Evolutionary conservation across 768 basidiomycete species (phyloP), one percentile per base, ranked within the genome.

Genomic region (Boletus rubroflammeus): DNA sequence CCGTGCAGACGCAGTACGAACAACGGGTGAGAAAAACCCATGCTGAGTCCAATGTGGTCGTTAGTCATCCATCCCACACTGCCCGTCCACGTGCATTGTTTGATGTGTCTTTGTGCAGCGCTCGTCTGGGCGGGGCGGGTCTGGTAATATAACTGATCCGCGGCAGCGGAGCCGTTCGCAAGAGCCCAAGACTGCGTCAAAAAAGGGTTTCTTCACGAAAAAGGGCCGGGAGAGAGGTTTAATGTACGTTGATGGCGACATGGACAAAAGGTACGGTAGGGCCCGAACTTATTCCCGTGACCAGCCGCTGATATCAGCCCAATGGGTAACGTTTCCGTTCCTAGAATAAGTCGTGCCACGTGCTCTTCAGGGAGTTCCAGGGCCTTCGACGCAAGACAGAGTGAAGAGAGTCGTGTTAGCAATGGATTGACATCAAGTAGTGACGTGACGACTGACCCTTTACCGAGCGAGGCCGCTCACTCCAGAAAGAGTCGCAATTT

Each of bases 71-170:
- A 34, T 45, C 21, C n/a, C 38, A 13, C 15, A 3, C 35, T 47
- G 3, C 35, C 23, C 6, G 3, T 19, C 23, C 10, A 25, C 35
- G 9, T 19, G 19, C 7, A 14, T 2, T 36, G 11, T n/a, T 9
- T 58, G 35, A 50, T 25, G 15, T 5, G 4, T 43, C 23, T 9
- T 9, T 19, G 40, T 11, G 17, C 31, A 68, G 67, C 61, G 43
- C 21, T 68, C 67, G 28, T 69, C 60, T 1, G 67, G 67, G 14
- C 60, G 67, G 11, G 67, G 67, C 3, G 67, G 67, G 3, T 58
- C 57, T 2, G 67, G 67, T 14, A 68, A 68, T n/a, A 68, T 68
- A 49, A 58, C 51, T 5, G 42, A 55, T 26, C 9, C 21, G 19
- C 57, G 39, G 31, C 55, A 48, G 11, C 58, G 57, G 11, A 54